These are phyloP conservation scores for Debaryomyces subglobosus DNA, from an alignment of 1,139 yeast genomes.

Conservation along the genomic window DNA sequence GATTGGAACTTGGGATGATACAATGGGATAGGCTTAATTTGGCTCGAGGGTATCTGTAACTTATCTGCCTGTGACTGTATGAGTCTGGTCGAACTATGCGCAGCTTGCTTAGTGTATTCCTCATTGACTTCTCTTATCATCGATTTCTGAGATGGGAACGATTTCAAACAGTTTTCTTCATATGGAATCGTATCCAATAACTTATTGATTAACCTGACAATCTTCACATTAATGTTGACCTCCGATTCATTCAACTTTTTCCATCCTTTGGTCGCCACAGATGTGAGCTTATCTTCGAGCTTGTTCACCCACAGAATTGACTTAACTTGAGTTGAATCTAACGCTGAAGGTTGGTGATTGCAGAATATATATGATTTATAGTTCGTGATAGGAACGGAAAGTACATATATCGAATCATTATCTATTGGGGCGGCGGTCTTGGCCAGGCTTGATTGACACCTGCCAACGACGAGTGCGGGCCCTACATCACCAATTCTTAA, in stretches of 20 bases:
- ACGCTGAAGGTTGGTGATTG: constrained; percentile 49
- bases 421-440: constrained; percentile 8
- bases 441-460: constrained; percentile 5
- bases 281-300: constrained; percentile 41
- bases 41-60: constrained; percentile 32
- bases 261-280: constrained; percentile 50
- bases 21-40: constrained; percentile 45
- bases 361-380: constrained; percentile 59
- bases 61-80: constrained; percentile 37
- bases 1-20: constrained; percentile 44
- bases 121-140: constrained; percentile 52
- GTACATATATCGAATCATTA: constrained; percentile 45
- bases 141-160: constrained; percentile 52
- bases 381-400: constrained; percentile 65
- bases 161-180: constrained; percentile 52
- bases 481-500: neutral
- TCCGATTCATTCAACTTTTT: constrained; percentile 44
- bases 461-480: neutral
- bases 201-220: constrained; percentile 37
- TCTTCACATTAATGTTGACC: constrained; percentile 37
- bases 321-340: constrained; percentile 29
- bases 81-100: constrained; percentile 16
- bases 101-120: constrained; percentile 27
- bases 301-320: constrained; percentile 38
- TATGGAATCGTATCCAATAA: constrained; percentile 52